Base-by-base conservation (phyloP, 2,329 filamentous ascomycete genomes). In the Huntiella moniliformis region DNA sequence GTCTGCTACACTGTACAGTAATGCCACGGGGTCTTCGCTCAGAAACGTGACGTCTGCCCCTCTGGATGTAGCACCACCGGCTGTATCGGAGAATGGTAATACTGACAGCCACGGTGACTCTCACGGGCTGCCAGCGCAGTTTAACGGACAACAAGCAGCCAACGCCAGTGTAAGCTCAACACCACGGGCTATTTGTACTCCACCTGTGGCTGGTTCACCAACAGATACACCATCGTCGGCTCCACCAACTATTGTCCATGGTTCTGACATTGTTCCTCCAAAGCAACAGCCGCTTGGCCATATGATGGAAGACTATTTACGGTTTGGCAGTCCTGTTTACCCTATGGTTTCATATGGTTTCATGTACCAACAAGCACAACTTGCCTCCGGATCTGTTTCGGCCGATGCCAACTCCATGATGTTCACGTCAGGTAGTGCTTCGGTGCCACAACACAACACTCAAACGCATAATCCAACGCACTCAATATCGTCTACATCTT, bases 11-110 rank as follows among this genome's bases (percentile, higher is more conserved):
- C 22, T 28, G 6, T 28, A 28, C 22, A 28, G 22, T 5, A 28
- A 28, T 28, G 5, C 22, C 7, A 70, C 71, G 45, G 67, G 67
- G 3, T 68, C 67, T 4, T 58, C 58, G 4, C 52, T 64, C 38
- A 63, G 59, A 50, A 58, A 60, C 4, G 59, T 57, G 36, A 55
- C 58, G 3, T 53, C 52, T 6, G 52, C 55, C n/a, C 47, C 51
- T 10, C 49, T 49, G 17, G 38, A 43, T 13, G 37, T 44, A 13
- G 11, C 40, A 15, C 12, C 42, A 12, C 33, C 42, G 16, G 15
- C 42, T 16, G 15, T 39, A 15, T 22, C 16, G 13, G 13, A 28
- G 10, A 10, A 10, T 28, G 22, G 7, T 8, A 10, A 28, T 28
- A 8, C 6, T 28, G 22, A 28, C 7, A 8, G 22, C 10, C 22